Percentiles rank a stretch among this genome's conserved stretches.
Conservation (phyloP, 2,329 filamentous ascomycete genomes). For the Apiospora malaysiana region DNA sequence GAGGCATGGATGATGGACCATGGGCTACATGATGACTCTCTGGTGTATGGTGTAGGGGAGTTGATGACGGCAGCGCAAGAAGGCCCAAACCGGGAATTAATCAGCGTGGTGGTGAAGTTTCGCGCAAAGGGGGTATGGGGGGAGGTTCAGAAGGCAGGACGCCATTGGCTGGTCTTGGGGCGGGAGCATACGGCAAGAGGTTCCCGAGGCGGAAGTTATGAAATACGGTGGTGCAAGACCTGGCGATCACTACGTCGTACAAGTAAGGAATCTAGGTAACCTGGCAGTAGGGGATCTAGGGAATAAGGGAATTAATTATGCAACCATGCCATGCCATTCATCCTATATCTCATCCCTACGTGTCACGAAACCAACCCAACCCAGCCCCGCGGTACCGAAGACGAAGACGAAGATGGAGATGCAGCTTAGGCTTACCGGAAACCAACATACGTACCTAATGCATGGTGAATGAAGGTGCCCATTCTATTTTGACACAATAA, state of each 20-base stretch:
- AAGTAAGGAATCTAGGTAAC: background rate
- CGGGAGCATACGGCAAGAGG: constrained; percentile 2
- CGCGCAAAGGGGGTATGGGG: constrained; percentile 8
- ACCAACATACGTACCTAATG: no score
- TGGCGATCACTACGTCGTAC: constrained; percentile 1
- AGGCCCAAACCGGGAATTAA: background rate
- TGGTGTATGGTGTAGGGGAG: background rate
- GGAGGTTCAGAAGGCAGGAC: background rate
- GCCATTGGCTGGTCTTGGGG: background rate
- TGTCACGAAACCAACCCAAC: background rate
- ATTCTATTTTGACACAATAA: no score
- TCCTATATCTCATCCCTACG: background rate
- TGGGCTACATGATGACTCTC: background rate
- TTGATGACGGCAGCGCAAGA: background rate
- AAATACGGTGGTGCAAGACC: background rate
- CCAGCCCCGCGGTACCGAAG: background rate
- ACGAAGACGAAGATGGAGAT: background rate
- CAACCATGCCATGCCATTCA: background rate
- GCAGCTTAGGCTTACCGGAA: background rate
- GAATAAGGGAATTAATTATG: no score
- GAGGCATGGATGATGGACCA: background rate
- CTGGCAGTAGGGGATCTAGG: no score
- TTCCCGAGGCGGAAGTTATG: background rate
- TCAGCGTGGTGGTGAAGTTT: constrained; percentile 1
- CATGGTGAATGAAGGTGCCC: no score